Evolutionary conservation across 2,329 filamentous ascomycete genomes (phyloP).

Genomic region (Colletotrichum truncatum): DNA sequence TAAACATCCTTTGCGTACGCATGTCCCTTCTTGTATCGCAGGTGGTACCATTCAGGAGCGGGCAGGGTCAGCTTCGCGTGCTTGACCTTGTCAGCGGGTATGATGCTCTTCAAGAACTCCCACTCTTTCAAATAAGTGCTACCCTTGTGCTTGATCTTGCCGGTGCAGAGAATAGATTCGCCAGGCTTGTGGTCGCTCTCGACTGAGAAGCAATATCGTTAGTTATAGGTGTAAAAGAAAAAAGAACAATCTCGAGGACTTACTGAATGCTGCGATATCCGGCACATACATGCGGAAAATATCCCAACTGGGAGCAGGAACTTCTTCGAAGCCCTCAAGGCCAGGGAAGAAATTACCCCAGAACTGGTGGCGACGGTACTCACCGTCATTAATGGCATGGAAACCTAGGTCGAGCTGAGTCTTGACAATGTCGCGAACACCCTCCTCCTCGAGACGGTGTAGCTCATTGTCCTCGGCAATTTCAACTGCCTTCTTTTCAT

Average conservation of each 20-base stretch:
- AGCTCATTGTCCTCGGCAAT: slow-evolving; percentile 60
- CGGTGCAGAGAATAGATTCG: slow-evolving; percentile 54
- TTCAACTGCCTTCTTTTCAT: slow-evolving; percentile 36
- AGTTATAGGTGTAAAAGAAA: background rate
- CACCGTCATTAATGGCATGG: slow-evolving; percentile 74
- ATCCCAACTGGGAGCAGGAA: slow-evolving; percentile 40
- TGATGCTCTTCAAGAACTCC: slow-evolving; percentile 50
- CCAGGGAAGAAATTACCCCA: slow-evolving; percentile 47
- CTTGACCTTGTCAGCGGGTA: slow-evolving; percentile 68
- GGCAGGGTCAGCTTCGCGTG: slow-evolving; percentile 73
- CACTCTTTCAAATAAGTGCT: slow-evolving; percentile 53
- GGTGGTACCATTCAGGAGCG: slow-evolving; percentile 73
- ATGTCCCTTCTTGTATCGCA: slow-evolving; percentile 62
- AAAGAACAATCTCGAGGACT: background rate
- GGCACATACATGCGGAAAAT: slow-evolving; percentile 49
- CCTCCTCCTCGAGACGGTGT: slow-evolving; percentile 69
- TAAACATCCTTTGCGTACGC: slow-evolving; percentile 68
- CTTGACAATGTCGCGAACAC: slow-evolving; percentile 73
- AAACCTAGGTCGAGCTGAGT: slow-evolving; percentile 74
- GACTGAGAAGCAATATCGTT: slow-evolving; percentile 36
- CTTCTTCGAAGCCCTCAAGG: slow-evolving; percentile 51
- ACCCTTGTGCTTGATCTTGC: slow-evolving; percentile 56
- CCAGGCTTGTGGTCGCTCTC: slow-evolving; percentile 57
- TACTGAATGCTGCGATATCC: slow-evolving; percentile 51
- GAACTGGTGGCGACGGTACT: slow-evolving; percentile 60